Percentiles rank a stretch among this genome's conserved stretches.
Conservation (phyloP, 2,329 filamentous ascomycete genomes). For the Verticillium klebahnii region DNA sequence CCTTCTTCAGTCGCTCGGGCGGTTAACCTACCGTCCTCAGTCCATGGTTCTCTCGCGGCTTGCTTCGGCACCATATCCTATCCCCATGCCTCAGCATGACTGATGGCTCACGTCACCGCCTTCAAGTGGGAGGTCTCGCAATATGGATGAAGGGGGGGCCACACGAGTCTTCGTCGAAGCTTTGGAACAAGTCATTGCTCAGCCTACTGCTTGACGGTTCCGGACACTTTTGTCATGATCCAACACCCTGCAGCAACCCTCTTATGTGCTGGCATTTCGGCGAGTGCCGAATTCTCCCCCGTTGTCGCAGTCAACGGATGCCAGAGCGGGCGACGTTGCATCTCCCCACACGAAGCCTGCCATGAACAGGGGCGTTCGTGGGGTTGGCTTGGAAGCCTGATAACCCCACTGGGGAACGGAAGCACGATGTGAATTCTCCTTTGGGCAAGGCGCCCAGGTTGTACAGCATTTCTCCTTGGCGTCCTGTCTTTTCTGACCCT, state of each 20-base stretch:
- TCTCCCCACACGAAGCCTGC: background rate
- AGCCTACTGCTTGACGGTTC: background rate
- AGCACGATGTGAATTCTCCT: background rate
- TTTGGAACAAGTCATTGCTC: background rate
- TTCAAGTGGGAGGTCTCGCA: background rate
- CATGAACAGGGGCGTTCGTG: background rate
- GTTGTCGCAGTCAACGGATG: background rate
- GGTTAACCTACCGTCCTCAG: background rate
- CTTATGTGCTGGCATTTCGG: background rate
- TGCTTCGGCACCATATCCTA: background rate
- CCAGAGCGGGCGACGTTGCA: background rate
- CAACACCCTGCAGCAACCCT: background rate
- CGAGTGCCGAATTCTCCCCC: background rate
- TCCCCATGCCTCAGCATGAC: background rate
- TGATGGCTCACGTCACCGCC: background rate
- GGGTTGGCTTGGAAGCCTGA: background rate
- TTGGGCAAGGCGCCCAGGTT: background rate
- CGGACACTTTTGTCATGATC: background rate
- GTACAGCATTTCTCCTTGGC: background rate
- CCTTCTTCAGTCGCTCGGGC: too few relatives aligned
- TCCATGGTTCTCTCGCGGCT: background rate
- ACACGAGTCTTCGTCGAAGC: background rate
- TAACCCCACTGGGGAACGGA: background rate
- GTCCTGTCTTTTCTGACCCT: slow-evolving; percentile 9
- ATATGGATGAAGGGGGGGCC: background rate